phyloP scores from a whole-genome alignment of 2,329 filamentous ascomycete genomes.

The Clonostachys rosea region DNA sequence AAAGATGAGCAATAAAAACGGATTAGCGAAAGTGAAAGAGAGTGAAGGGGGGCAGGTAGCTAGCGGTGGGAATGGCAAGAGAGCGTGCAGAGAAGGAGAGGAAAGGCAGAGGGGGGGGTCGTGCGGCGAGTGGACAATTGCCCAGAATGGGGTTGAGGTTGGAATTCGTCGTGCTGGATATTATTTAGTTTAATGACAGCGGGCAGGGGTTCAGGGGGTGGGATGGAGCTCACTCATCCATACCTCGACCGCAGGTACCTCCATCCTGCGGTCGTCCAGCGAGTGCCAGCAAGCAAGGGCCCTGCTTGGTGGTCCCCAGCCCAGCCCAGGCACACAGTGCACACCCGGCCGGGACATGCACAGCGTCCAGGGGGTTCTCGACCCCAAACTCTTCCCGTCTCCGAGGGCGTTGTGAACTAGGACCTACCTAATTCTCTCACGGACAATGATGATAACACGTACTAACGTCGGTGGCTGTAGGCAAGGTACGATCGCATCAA shows the following conservation, averaged over 20 bases:
- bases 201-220: constrained; percentile 9
- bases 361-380: no score
- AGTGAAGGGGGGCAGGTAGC: not conserved
- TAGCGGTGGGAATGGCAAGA: not conserved
- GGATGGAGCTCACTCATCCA: not conserved
- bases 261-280: no score
- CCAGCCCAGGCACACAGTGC: no score
- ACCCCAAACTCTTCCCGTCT: no score
- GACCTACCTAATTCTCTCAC: no score
- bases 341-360: no score
- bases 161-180: constrained; percentile 19
- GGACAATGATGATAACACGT: no score
- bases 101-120: not conserved
- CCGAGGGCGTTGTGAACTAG: no score
- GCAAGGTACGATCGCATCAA: no score
- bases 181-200: constrained; percentile 25
- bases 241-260: not conserved
- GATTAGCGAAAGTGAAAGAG: not conserved
- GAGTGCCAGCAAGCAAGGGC: no score
- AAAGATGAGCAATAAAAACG: not conserved
- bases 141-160: constrained; percentile 18
- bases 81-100: not conserved
- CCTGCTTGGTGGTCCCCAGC: no score
- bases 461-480: no score
- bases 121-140: constrained; percentile 11